Base-by-base conservation (phyloP, 1,139 yeast genomes). In the Zygoascus hellenicus region DNA sequence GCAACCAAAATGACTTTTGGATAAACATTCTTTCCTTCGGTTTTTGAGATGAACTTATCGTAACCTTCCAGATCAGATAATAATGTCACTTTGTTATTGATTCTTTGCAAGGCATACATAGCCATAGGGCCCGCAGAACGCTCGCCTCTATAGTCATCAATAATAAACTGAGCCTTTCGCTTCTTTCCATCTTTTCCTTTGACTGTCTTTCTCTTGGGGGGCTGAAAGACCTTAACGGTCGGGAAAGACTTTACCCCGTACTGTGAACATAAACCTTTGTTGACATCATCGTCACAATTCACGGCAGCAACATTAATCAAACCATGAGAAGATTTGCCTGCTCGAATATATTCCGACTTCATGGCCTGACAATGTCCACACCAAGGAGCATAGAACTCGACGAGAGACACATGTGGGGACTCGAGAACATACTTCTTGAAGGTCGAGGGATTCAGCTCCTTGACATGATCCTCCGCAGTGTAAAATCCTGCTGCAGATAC, bases 321-420 rank as follows among this genome's bases (percentile, higher is more conserved):
- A 43, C 83, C 83, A 28, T 74, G 72, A 10, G 85, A 68, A 37
- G 68, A 66, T 48, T 76, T 77, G 10, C 88, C 95, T 16, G 83
- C 78, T 58, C 81, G 83, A 48, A 72, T 70, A 62, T 72, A 83
- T 1, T 78, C 76, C 44, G 92, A 88, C 34, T 79, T 79, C 61
- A 84, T 71, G 56, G 69, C 74, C 67, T 81, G 79, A 68, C 94
- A 85, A 69, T 84, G 87, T 16, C 87, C 86, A 67, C 97, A 92
- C 97, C 97, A 92, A 34, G 97, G 97, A 3, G 97, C 97, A 64
- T 92, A 92, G 63, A 90, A 92, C 66, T 89, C 90, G 15, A 92
- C 94, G 5, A 90, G 70, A 2, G 96, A 69, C 2, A 95, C 83
- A 57, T 87, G 85, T 62, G 88, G 87, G 6, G 94, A 72, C 35